Evolutionary conservation across 768 basidiomycete genomes (phyloP).

Genomic region (Lactifluus hygrophoroides): DNA sequence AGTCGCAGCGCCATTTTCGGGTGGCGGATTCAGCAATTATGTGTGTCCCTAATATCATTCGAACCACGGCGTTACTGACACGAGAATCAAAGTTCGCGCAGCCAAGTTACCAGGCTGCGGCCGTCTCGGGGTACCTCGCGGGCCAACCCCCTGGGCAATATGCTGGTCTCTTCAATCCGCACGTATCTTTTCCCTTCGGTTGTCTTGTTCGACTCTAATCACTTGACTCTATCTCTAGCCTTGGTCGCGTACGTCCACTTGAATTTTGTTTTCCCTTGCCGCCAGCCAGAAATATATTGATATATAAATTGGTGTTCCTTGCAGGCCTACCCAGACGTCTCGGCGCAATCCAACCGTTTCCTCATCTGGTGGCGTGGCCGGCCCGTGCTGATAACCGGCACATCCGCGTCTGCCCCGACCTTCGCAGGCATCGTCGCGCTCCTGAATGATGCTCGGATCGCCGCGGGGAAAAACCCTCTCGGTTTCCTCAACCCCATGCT

Average conservation of each 20-base stretch:
- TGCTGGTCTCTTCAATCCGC: constrained; percentile 49
- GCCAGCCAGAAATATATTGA: not conserved
- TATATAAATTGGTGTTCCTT: not conserved
- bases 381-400: constrained; percentile 34
- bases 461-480: constrained; percentile 25
- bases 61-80: not conserved
- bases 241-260: constrained; percentile 41
- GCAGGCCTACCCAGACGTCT: constrained; percentile 57
- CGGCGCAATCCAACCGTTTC: constrained; percentile 48
- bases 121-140: constrained; percentile 36
- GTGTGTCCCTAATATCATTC: constrained; percentile 29
- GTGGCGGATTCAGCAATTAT: constrained; percentile 68
- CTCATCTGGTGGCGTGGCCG: constrained; percentile 32
- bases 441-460: constrained; percentile 33
- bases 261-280: no score
- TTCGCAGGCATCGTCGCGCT: constrained; percentile 58
- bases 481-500: constrained; percentile 35
- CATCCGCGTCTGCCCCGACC: constrained; percentile 56
- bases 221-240: not conserved
- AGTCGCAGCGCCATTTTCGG: constrained; percentile 50
- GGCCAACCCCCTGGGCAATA: constrained; percentile 38
- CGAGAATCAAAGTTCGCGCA: constrained; percentile 39
- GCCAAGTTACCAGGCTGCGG: constrained; percentile 42
- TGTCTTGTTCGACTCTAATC: not conserved
- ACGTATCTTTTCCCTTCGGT: constrained; percentile 30